Base-by-base conservation (phyloP, 1,284 basidiomycete genomes). In the Cutaneotrichosporon mucoides region DNA sequence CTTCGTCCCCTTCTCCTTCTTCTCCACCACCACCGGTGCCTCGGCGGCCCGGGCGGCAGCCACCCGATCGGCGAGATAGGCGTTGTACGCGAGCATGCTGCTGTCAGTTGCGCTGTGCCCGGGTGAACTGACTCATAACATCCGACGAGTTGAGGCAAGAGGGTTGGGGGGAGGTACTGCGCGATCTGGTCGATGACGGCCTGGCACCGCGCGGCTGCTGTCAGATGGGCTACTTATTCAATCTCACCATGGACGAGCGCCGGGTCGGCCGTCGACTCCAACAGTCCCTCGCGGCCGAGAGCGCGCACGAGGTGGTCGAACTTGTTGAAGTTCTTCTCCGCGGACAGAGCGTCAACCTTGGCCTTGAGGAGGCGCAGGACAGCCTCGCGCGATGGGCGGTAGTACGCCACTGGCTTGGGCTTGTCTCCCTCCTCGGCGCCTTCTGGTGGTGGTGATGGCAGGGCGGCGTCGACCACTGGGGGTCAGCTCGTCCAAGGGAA, bases 271-370 rank as follows among this genome's bases (percentile, higher is more conserved):
- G 54, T 59, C 8, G 42, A n/a, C 1, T 55, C 66, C 11, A 70
- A 43, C 46, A 76, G 52, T 2, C 73, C 75, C 50, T 76, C 73
- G 33, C 67, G 56, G 0, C 63, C 68, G 4, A 75, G 59, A 5
- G 55, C 55, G 42, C 75, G 63, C 2, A 75, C 65, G 15, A 75
- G 64, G 55, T 75, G 73, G 60, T 76, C 75, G 46, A 76, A 76
- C 45, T 66, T 66, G 45, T 64, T 64, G 54, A 68, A 73, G 48
- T 67, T 62, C 7, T 64, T 55, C n/a, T 56, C 55, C 6, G 54
- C 16, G 0, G 69, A 65, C 34, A 76, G 61, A 48, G 64, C 56
- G n/a, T 67, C 69, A 7, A 72, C 66, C 44, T 76, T 76, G 40
- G 49, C 48, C 38, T 62, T 62, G 3, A 76, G 61, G 3, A 71